Evolutionary conservation across 225 moss, liverwort and hornwort species (phyloP).

Genomic region (Climacium dendroides): DNA sequence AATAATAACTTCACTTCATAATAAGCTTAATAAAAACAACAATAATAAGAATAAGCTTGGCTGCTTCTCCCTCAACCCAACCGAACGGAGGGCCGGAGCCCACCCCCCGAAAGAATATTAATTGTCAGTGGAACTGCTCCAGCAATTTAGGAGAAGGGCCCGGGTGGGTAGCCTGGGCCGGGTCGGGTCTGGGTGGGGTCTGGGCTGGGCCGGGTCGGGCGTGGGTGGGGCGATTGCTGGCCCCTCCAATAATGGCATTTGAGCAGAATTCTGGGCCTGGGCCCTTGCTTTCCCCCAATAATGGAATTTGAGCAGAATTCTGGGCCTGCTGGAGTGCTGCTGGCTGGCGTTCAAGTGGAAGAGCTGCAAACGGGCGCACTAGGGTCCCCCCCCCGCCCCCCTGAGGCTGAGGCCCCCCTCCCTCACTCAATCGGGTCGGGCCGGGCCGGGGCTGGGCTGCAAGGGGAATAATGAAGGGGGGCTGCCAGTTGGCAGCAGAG

Average conservation of each 20-base stretch:
- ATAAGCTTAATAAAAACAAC: no score
- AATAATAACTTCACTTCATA: no score
- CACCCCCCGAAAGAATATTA: not conserved
- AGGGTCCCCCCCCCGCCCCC: not conserved
- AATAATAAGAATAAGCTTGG: not conserved
- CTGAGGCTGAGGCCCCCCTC: no score
- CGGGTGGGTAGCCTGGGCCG: not conserved
- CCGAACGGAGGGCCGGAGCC: no score
- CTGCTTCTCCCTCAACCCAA: not conserved
- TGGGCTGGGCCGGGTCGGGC: not conserved
- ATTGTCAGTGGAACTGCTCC: not conserved
- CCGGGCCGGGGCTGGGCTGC: not conserved
- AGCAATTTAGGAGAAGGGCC: not conserved
- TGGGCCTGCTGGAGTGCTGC: not conserved
- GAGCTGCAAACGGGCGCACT: not conserved
- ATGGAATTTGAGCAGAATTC: not conserved
- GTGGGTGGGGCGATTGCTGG: not conserved
- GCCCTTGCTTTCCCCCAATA: not conserved
- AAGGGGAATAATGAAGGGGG: not conserved
- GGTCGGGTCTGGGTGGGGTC: accelerated
- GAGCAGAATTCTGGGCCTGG: not conserved
- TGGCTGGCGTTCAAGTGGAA: not conserved
- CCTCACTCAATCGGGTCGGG: not conserved
- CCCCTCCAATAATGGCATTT: not conserved
- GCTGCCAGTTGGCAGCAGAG: not conserved